Conservation (phyloP, 2,329 filamentous ascomycete genomes). For the Aspergillus niger region DNA sequence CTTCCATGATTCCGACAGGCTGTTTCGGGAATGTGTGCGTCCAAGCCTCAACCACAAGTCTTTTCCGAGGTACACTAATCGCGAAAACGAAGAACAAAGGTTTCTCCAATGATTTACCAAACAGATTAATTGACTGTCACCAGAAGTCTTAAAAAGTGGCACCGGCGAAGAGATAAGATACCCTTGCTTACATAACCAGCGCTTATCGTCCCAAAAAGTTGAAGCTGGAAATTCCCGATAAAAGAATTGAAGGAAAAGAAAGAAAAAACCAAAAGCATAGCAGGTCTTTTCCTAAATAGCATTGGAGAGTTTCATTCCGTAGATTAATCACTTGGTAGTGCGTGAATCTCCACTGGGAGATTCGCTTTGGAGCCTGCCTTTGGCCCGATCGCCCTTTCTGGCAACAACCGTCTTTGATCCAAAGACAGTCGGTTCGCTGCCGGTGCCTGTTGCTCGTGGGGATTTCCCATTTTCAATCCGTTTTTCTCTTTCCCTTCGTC, state of each 20-base stretch:
- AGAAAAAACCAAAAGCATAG: not conserved
- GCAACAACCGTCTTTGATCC: slow-evolving; percentile 13
- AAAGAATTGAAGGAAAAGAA: not conserved
- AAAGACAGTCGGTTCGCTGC: slow-evolving; percentile 17
- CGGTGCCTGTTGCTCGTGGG: slow-evolving; percentile 14
- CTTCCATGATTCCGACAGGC: not conserved
- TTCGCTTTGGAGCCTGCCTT: not conserved
- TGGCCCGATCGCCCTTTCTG: slow-evolving; percentile 8
- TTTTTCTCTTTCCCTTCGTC: not conserved
- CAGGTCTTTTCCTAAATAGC: not conserved
- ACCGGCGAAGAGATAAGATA: not conserved
- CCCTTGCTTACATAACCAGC: slow-evolving; percentile 10
- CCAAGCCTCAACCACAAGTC: not conserved
- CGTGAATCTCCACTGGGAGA: not conserved
- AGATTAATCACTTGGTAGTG: not conserved
- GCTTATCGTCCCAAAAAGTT: slow-evolving; percentile 1
- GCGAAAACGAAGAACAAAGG: too few relatives aligned
- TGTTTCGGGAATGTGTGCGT: not conserved
- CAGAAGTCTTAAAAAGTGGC: too few relatives aligned
- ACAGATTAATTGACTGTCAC: not conserved
- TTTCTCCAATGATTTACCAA: too few relatives aligned
- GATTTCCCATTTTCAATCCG: slow-evolving; percentile 6
- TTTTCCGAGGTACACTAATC: not conserved
- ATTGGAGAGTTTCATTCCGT: not conserved
- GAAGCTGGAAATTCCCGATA: not conserved